Evolutionary conservation across 1,139 yeast species (phyloP), one percentile per base, ranked within the genome.

Genomic region (Debaryomyces fabryi): DNA sequence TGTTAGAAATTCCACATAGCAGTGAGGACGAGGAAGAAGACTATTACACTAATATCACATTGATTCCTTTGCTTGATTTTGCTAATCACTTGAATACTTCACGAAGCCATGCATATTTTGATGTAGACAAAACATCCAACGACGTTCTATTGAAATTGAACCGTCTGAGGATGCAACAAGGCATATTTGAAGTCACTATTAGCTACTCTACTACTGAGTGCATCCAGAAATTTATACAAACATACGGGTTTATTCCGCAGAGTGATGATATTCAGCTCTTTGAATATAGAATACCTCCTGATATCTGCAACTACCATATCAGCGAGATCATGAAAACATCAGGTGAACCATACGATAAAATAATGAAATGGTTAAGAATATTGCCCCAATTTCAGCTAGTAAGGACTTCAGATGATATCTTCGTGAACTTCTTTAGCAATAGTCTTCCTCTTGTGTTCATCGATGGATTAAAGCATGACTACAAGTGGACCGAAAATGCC

Each of bases 61-160:
- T 86, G 48, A 88, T 86, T 0, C 91, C 93, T 0, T 54, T 83
- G 0, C 59, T 86, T 30, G 93, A 86, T 60, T 86, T 81, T 70
- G 88, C 79, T 4, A 86, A 86, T 58, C 93, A 86, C 59, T 13
- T 13, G 12, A 12, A 32, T 20, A 67, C 65, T 40, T 67, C 63
- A 37, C 34, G 52, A 6, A 65, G 69, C 42, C 85, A 83, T 61
- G 79, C 87, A 0, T 75, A 71, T 54, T 86, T 84, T 64, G 93
- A 86, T 60, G 73, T 84, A 12, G 90, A 85, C 59, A 67, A 74
- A 20, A 39, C 48, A 0, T 74, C 68, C 3, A 64, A 69, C 2
- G 87, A 82, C 48, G 68, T 85, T 2, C 39, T 85, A 23, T 46
- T 68, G 42, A 56, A 49, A 66, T 60, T 46, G 33, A 53, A 51